A percentile compares a stretch with the other conserved stretches of the same genome.
Evolutionary conservation across 768 basidiomycete species (phyloP).

Genomic region (Pholiota conissans): DNA sequence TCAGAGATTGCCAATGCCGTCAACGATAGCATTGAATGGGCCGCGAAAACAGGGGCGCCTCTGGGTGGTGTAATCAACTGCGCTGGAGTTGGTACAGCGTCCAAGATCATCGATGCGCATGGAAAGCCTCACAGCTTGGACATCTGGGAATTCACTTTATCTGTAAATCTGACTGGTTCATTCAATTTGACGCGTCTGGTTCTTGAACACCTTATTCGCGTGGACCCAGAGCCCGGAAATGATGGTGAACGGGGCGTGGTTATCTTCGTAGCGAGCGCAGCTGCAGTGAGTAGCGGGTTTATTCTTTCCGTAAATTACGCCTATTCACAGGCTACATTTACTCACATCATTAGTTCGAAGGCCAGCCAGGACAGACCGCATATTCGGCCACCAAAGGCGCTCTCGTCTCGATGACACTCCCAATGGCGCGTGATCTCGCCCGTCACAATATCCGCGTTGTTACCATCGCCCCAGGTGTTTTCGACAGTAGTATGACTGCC

Average conservation of each 20-base stretch:
- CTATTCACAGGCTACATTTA: slow-evolving; percentile 20
- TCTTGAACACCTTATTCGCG: slow-evolving; percentile 47
- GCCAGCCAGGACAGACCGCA: slow-evolving; percentile 56
- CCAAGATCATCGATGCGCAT: slow-evolving; percentile 47
- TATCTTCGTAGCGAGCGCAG: slow-evolving; percentile 55
- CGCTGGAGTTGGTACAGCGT: slow-evolving; percentile 50
- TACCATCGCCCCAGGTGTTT: slow-evolving; percentile 55
- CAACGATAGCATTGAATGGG: slow-evolving; percentile 38
- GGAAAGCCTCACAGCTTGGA: slow-evolving; percentile 48
- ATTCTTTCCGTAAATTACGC: background rate
- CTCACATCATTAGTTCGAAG: slow-evolving; percentile 54
- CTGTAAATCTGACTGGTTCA: slow-evolving; percentile 56
- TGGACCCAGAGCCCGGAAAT: slow-evolving; percentile 40
- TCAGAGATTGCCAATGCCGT: slow-evolving; percentile 39
- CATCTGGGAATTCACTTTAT: slow-evolving; percentile 51
- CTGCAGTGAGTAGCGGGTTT: slow-evolving; percentile 42
- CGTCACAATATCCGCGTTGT: slow-evolving; percentile 54
- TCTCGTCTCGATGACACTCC: slow-evolving; percentile 55
- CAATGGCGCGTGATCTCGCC: slow-evolving; percentile 59
- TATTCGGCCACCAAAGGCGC: slow-evolving; percentile 61
- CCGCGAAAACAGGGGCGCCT: slow-evolving; percentile 36
- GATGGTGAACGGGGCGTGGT: slow-evolving; percentile 62
- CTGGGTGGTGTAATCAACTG: slow-evolving; percentile 63
- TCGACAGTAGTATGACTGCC: slow-evolving; percentile 45
- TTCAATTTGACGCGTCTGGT: slow-evolving; percentile 61